Conservation (phyloP, 208 protist species). For the Leptomonas seymouri region DNA sequence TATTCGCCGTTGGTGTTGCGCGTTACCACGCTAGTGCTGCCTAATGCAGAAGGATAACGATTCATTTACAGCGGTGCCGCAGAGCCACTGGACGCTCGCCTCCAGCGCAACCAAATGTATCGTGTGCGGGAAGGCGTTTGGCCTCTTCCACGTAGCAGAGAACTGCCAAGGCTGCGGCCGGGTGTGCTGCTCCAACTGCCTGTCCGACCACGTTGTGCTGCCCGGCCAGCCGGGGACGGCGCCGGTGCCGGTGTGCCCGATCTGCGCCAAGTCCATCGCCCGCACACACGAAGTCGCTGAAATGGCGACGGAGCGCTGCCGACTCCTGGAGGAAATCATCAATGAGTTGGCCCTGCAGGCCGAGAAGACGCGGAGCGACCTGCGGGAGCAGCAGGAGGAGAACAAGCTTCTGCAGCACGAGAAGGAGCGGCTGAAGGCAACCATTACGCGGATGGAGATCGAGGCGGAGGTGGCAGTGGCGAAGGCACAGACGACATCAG, state of each 20-base stretch:
- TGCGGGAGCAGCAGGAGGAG: conserved; percentile 47
- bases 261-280: conserved; percentile 46
- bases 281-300: conserved; percentile 46
- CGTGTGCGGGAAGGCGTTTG: conserved; percentile 52
- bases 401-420: conserved; percentile 51
- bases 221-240: conserved; percentile 38
- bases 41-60: conserved; percentile 1
- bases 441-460: conserved; percentile 39
- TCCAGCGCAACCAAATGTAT: conserved; percentile 35
- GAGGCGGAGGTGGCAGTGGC: conserved; percentile 41
- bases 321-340: conserved; percentile 50
- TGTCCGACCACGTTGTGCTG: conserved; percentile 45
- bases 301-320: conserved; percentile 48
- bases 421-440: conserved; percentile 42
- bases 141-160: conserved; percentile 33
- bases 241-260: conserved; percentile 53
- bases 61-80: conserved; percentile 41
- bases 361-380: conserved; percentile 43
- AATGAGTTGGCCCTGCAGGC: conserved; percentile 48
- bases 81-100: conserved; percentile 42
- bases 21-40: too few relatives aligned
- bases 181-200: conserved; percentile 58
- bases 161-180: conserved; percentile 68
- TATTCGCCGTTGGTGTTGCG: not conserved
- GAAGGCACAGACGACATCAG: conserved; percentile 13